Conservation (phyloP, 257 asterid genomes). For the Primulina eburnea region DNA sequence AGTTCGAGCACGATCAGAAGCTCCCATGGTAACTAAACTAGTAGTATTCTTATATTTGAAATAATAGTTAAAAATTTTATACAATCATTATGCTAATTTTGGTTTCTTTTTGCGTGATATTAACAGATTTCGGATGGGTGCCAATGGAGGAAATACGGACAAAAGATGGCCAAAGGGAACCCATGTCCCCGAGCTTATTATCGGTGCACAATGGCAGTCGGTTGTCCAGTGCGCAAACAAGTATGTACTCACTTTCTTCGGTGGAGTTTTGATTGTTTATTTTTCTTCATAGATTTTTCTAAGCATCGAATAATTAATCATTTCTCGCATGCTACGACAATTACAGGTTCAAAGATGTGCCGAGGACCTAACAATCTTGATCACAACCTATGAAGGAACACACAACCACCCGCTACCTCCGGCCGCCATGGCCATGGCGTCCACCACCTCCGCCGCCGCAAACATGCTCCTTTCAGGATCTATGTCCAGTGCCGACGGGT, state of each 20-base stretch:
- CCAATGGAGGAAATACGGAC: conserved; percentile 98
- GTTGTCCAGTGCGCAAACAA: conserved; percentile 96
- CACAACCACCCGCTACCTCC: conserved; percentile 98
- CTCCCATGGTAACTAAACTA: conserved; percentile 54
- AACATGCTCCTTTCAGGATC: conserved; percentile 91
- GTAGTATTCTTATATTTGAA: neutral
- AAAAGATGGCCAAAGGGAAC: conserved; percentile 94
- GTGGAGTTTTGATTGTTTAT: too few relatives aligned
- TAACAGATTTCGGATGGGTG: conserved; percentile 90
- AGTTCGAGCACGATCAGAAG: conserved; percentile 96
- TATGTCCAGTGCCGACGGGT: conserved; percentile 78
- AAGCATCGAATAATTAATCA: neutral
- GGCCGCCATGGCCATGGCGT: conserved; percentile 97
- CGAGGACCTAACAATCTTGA: conserved; percentile 64
- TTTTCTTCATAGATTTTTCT: neutral
- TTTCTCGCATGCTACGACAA: neutral
- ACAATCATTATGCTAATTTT: neutral
- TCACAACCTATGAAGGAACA: conserved; percentile 84
- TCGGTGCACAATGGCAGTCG: conserved; percentile 91
- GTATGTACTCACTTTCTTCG: conserved; percentile 28
- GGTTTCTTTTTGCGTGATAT: neutral
- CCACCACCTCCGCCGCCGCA: conserved; percentile 92
- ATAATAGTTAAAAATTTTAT: neutral
- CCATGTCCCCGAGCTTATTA: conserved; percentile 96
- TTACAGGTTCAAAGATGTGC: conserved; percentile 91